Base-by-base conservation (phyloP, 106 monocot genomes). In the Acorus gramineus region DNA sequence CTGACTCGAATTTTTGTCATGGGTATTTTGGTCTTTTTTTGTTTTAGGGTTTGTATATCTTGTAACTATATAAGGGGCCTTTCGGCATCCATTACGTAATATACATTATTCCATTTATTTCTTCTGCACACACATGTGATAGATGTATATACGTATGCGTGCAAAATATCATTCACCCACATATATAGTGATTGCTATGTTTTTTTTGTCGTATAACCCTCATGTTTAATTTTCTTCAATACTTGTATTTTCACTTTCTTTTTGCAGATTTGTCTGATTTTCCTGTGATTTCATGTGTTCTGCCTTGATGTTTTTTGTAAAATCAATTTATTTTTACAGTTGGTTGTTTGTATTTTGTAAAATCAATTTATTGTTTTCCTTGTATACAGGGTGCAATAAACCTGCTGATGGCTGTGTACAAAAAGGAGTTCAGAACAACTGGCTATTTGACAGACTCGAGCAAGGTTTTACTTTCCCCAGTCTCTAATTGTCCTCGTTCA, bases 371-470 rank as follows among this genome's bases (percentile, higher is more conserved):
- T 44, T 52, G 56, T 59, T 73, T 10, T 28, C 4, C 49, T 52
- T 52, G 28, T 54, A 7, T 53, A 6, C 62, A 95, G 95, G 90
- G 90, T 76, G 95, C 95, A 54, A 95, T 95, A 59, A 87, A 95
- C 80, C 71, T 95, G 69, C 70, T 95, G 49, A 87, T 90, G 87
- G 78, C 84, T 68, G 82, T 90, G 6, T 95, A 90, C 62, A 95
- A 95, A 64, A 90, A 90, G 50, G 95, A 95, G 65, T 87, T 95
- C 59, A 73, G 46, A 8, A 46, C 48, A n/a, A 85, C 90, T 58
- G 90, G 95, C 50, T 95, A 95, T 85, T 62, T 95, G 58, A 87
- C 90, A 47, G 84, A 95, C 14, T 74, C 81, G 59, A 77, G 84
- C 81, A 79, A 77, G 86, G 94, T 94, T 70, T 4, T 13, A 28